Percentiles rank a stretch among this genome's conserved stretches.
Conservation (phyloP, 305 asterid species). For the Solanum aculeatissimum region DNA sequence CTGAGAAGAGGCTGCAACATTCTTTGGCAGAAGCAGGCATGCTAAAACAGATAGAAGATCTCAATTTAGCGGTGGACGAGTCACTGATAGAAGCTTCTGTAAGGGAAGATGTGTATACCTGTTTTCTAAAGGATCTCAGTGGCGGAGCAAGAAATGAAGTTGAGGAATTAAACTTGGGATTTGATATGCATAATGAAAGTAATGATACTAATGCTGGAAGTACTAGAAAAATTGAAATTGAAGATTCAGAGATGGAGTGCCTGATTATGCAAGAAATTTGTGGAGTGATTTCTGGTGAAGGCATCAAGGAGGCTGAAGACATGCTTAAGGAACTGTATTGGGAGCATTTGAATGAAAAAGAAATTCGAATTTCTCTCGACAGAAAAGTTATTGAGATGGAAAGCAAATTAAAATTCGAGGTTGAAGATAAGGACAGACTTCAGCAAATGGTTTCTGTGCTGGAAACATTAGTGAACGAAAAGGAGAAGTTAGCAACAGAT, state of each 20-base stretch:
- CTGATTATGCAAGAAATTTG: conserved; percentile 30
- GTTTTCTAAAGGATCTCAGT: conserved; percentile 35
- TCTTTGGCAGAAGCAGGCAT: conserved; percentile 42
- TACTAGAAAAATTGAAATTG: conserved; percentile 17
- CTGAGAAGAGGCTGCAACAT: conserved; percentile 33
- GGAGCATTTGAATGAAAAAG: conserved; percentile 27
- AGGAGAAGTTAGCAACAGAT: conserved; percentile 35
- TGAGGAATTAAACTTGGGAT: conserved; percentile 29
- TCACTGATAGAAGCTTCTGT: conserved; percentile 40
- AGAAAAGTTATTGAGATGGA: conserved; percentile 31
- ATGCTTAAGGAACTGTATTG: conserved; percentile 18
- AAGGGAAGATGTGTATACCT: conserved; percentile 40
- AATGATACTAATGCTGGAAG: conserved; percentile 24
- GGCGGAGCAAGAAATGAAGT: not conserved
- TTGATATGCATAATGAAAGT: conserved; percentile 21
- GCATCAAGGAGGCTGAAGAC: conserved; percentile 32
- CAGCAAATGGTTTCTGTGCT: conserved; percentile 35
- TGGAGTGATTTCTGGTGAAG: conserved; percentile 35
- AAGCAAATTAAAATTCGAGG: conserved; percentile 29
- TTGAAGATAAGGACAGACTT: conserved; percentile 43
- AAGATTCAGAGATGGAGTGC: conserved; percentile 44
- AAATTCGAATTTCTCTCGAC: conserved; percentile 26
- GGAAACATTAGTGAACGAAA: conserved; percentile 25
- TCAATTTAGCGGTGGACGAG: conserved; percentile 35
- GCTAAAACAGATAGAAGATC: conserved; percentile 32